A percentile compares a stretch with the other conserved stretches of the same genome.
phyloP scores from a whole-genome alignment of 1,139 yeast species.

The Taphrina flavorubra region DNA sequence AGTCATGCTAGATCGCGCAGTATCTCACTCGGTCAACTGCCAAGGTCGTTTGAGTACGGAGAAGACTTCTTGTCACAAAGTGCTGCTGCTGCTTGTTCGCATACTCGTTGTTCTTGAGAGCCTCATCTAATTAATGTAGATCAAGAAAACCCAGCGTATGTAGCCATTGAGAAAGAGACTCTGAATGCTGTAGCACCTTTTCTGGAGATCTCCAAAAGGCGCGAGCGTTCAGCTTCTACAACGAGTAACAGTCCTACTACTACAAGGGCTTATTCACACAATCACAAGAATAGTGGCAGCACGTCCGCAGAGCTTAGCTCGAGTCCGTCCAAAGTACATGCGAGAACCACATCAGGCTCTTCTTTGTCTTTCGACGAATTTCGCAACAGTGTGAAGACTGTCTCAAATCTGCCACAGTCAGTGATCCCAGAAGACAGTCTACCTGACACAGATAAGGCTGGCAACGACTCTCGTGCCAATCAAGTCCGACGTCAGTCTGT shows the following conservation, averaged over 20 bases:
- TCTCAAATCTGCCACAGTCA: slow-evolving; percentile 8
- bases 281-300: slow-evolving; percentile 2
- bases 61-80: slow-evolving; percentile 25
- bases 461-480: not conserved
- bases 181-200: slow-evolving; percentile 38
- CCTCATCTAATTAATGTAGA: slow-evolving; percentile 3
- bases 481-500: not conserved
- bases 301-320: slow-evolving; percentile 1
- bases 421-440: slow-evolving; percentile 16
- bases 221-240: slow-evolving; percentile 7
- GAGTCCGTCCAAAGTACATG: not conserved
- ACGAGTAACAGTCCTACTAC: slow-evolving; percentile 1
- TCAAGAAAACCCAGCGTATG: slow-evolving; percentile 27
- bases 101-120: not conserved
- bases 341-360: slow-evolving; percentile 9
- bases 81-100: slow-evolving; percentile 26
- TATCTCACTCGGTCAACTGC: slow-evolving; percentile 25
- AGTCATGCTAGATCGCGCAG: slow-evolving; percentile 21
- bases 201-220: slow-evolving; percentile 23
- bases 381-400: slow-evolving; percentile 6
- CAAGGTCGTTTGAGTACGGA: slow-evolving; percentile 17
- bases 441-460: not conserved
- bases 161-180: slow-evolving; percentile 30
- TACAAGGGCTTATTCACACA: slow-evolving; percentile 16
- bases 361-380: slow-evolving; percentile 23